Percentiles rank a stretch among this genome's conserved stretches.
phyloP scores from a whole-genome alignment of 805 yeast species.

The Wickerhamomyces hampshirensis region DNA sequence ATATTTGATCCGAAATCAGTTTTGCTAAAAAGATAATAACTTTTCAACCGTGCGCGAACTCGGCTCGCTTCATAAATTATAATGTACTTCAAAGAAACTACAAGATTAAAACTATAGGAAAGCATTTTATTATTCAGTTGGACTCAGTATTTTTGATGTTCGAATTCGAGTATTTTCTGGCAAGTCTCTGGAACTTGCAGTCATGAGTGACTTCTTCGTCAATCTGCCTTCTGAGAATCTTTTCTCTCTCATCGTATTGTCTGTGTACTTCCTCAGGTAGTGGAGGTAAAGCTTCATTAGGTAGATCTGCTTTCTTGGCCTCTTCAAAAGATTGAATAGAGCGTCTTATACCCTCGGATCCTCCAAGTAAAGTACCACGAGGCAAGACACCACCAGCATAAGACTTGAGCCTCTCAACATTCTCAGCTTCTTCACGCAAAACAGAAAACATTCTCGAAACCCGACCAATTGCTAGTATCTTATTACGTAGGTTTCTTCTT shows the following conservation, averaged over 20 bases:
- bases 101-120: no score
- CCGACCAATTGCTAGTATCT: conserved; percentile 93
- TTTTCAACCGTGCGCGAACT: no score
- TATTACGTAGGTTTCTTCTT: conserved; percentile 66
- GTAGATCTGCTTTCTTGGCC: conserved; percentile 73
- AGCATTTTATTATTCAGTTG: no score
- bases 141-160: conserved; percentile 1
- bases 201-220: conserved; percentile 25
- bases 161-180: conserved; percentile 20
- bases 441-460: conserved; percentile 89
- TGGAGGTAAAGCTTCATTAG: conserved; percentile 90
- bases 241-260: conserved; percentile 42
- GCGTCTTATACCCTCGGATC: conserved; percentile 70
- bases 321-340: conserved; percentile 74
- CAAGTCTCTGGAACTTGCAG: conserved; percentile 21
- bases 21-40: no score
- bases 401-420: conserved; percentile 72
- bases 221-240: conserved; percentile 33
- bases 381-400: conserved; percentile 77
- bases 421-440: conserved; percentile 82
- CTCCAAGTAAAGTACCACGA: conserved; percentile 78
- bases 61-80: no score
- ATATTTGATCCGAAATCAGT: no score
- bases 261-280: conserved; percentile 48
- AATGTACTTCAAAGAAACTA: no score